Percentiles rank a stretch among this genome's conserved stretches.
Conservation (phyloP, 1,284 basidiomycete genomes). For the Tylopilus sp. region DNA sequence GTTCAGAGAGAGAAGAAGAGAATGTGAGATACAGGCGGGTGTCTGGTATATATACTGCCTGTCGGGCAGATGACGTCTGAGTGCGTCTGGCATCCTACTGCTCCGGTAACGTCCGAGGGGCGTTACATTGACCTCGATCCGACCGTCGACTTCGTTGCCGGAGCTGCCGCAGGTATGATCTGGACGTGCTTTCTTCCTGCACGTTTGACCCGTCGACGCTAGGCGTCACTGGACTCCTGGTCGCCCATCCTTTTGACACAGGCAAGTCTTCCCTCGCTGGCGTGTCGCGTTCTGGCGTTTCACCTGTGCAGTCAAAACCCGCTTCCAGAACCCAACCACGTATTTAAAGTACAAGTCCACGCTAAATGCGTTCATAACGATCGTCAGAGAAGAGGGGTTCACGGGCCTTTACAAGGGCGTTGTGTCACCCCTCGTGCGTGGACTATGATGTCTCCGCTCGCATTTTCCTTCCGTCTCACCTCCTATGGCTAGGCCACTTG, state of each 20-base stretch:
- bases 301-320: constrained; percentile 61
- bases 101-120: too few species aligned
- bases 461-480: neutral
- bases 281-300: neutral
- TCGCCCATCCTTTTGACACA: constrained; percentile 75
- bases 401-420: constrained; percentile 71
- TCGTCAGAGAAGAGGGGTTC: constrained; percentile 63
- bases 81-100: too few species aligned
- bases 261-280: constrained; percentile 40
- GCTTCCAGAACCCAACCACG: constrained; percentile 62
- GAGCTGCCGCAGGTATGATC: constrained; percentile 57
- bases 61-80: too few species aligned
- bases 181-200: neutral
- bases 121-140: constrained; percentile 52
- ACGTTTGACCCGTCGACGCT: constrained; percentile 1
- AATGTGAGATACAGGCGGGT: too few species aligned
- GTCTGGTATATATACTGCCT: too few species aligned
- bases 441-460: neutral
- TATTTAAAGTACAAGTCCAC: constrained; percentile 57
- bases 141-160: constrained; percentile 69
- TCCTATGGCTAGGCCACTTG: constrained; percentile 49
- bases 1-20: too few species aligned
- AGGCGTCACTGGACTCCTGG: constrained; percentile 62
- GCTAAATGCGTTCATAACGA: constrained; percentile 57
- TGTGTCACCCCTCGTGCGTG: constrained; percentile 61